These are phyloP conservation scores for Pyricularia sp. DNA, from an alignment of 2,329 filamentous ascomycete species.

Conservation along the genomic window DNA sequence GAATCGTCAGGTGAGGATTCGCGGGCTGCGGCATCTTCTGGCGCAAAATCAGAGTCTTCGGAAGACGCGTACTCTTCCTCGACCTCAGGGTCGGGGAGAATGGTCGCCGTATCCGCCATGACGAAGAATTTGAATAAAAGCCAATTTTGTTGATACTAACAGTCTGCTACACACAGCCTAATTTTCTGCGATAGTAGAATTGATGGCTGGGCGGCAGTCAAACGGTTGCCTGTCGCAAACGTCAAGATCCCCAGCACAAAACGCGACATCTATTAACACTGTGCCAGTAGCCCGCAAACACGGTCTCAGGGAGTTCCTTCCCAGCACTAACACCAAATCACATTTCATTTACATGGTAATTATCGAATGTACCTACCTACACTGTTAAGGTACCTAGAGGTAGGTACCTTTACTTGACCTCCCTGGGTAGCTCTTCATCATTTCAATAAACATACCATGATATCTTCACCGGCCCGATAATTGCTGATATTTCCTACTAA, in stretches of 20 bases:
- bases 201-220: background rate
- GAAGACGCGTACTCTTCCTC: slow-evolving; percentile 52
- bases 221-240: background rate
- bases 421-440: too few species aligned
- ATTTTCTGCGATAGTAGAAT: background rate
- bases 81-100: slow-evolving; percentile 29
- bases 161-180: background rate
- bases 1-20: slow-evolving; percentile 33
- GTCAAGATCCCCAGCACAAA: background rate
- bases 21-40: slow-evolving; percentile 31
- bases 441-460: too few species aligned
- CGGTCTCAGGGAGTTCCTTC: too few species aligned
- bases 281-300: background rate
- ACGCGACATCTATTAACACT: background rate
- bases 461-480: too few species aligned
- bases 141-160: background rate
- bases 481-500: too few species aligned
- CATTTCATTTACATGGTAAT: too few species aligned
- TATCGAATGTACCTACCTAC: too few species aligned
- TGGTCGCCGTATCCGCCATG: slow-evolving; percentile 13
- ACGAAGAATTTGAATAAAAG: too few species aligned
- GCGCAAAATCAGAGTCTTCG: slow-evolving; percentile 61
- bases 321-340: too few species aligned
- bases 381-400: too few species aligned
- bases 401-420: too few species aligned